A percentile compares a stretch with the other conserved stretches of the same genome.
phyloP scores from a whole-genome alignment of 225 moss, liverwort and hornwort genomes.

The Polytrichum formosum region DNA sequence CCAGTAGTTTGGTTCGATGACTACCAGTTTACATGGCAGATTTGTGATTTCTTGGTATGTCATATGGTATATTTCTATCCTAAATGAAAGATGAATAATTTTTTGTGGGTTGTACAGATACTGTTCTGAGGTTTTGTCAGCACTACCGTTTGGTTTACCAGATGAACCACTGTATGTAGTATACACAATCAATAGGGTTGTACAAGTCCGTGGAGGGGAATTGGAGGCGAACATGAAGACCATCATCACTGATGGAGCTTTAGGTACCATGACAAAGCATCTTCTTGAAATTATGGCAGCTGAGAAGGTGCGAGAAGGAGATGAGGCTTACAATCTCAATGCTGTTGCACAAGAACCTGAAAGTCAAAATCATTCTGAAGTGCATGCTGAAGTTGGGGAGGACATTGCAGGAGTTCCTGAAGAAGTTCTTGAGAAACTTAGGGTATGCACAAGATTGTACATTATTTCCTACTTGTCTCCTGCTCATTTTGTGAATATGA shows the following conservation, averaged over 20 bases:
- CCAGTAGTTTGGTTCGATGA: too few relatives aligned
- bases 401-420: slow-evolving; percentile 59
- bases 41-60: too few relatives aligned
- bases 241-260: slow-evolving; percentile 55
- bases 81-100: slow-evolving; percentile 15
- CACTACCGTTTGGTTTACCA: slow-evolving; percentile 76
- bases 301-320: slow-evolving; percentile 59
- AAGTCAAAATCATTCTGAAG: slow-evolving; percentile 1
- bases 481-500: too few relatives aligned
- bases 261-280: slow-evolving; percentile 64
- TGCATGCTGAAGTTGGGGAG: slow-evolving; percentile 37
- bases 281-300: slow-evolving; percentile 56
- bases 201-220: slow-evolving; percentile 92
- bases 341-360: slow-evolving; percentile 19
- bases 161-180: slow-evolving; percentile 96
- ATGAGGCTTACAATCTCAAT: slow-evolving; percentile 59
- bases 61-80: neutral
- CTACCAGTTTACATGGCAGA: too few relatives aligned
- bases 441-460: slow-evolving; percentile 18
- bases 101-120: slow-evolving; percentile 47
- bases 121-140: slow-evolving; percentile 81
- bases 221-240: slow-evolving; percentile 88
- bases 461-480: too few relatives aligned
- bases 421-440: slow-evolving; percentile 64
- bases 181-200: slow-evolving; percentile 76